Evolutionary conservation across 192 early-diverging fungal species (phyloP).

Genomic region (Entrophospora sp.): DNA sequence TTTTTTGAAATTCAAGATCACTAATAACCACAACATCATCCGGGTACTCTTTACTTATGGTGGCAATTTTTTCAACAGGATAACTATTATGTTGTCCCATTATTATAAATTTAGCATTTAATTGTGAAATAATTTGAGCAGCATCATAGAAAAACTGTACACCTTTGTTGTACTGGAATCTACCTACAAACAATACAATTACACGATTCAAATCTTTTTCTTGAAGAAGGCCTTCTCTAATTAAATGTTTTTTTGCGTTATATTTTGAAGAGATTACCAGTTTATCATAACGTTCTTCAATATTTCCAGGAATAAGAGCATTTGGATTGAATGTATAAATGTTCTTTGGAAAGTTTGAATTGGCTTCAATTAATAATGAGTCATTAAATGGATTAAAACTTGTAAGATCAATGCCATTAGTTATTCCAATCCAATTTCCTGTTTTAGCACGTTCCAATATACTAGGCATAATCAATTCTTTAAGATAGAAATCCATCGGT

Average conservation of each 20-base stretch:
- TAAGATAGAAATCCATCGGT: conserved; percentile 44
- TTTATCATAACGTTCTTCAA: neutral
- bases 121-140: conserved; percentile 23
- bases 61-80: conserved; percentile 27
- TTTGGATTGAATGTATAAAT: neutral
- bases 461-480: conserved; percentile 44
- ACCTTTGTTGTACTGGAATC: conserved; percentile 43
- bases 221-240: conserved; percentile 26
- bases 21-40: conserved; percentile 34
- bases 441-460: conserved; percentile 35
- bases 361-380: conserved; percentile 18
- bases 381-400: conserved; percentile 40
- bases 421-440: conserved; percentile 42
- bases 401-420: conserved; percentile 45
- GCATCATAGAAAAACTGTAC: conserved; percentile 38
- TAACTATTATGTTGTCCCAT: conserved; percentile 46
- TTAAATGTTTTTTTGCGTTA: conserved; percentile 38
- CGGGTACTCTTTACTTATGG: conserved; percentile 28
- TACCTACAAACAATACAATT: conserved; percentile 42
- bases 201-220: conserved; percentile 31
- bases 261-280: conserved; percentile 26
- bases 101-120: conserved; percentile 37
- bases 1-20: conserved; percentile 25
- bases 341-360: conserved; percentile 33
- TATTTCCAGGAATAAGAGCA: neutral